Percentiles rank a stretch among this genome's conserved stretches.
These are phyloP conservation scores for Effrenium voratum DNA, from an alignment of 73 alveolate genomes.

Conservation along the genomic window DNA sequence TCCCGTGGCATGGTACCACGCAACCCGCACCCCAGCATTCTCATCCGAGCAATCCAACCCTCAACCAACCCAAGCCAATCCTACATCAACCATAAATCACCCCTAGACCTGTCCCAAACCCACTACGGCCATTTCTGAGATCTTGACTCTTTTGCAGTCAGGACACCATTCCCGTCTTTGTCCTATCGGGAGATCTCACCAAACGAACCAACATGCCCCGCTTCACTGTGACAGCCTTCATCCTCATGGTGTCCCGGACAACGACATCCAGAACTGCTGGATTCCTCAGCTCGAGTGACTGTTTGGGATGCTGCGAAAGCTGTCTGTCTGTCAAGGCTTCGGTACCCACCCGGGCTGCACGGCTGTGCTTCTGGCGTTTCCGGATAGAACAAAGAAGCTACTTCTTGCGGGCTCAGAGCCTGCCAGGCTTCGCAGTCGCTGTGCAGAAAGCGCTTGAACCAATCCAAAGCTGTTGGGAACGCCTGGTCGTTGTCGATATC, in stretches of 20 bases:
- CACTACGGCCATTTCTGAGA: not conserved
- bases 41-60: too few species aligned
- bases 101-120: too few species aligned
- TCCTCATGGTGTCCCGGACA: constrained; percentile 71
- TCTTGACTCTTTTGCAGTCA: constrained; percentile 36
- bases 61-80: too few species aligned
- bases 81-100: too few species aligned
- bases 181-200: not conserved
- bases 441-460: not conserved
- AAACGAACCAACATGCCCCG: not conserved
- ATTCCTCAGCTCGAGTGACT: constrained; percentile 5
- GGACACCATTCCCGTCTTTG: constrained; percentile 67
- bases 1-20: too few species aligned
- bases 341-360: too few species aligned
- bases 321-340: not conserved
- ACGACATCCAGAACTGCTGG: constrained; percentile 87
- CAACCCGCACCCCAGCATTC: too few species aligned
- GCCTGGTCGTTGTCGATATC: constrained; percentile 47
- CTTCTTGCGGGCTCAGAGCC: constrained; percentile 45
- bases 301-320: not conserved
- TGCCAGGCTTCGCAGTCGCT: not conserved
- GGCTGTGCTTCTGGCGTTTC: too few species aligned
- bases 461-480: not conserved
- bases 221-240: too few species aligned
- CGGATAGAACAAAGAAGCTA: constrained; percentile 76